Evolutionary conservation across 305 asterid genomes (phyloP).

Genomic region (Withania somnifera): DNA sequence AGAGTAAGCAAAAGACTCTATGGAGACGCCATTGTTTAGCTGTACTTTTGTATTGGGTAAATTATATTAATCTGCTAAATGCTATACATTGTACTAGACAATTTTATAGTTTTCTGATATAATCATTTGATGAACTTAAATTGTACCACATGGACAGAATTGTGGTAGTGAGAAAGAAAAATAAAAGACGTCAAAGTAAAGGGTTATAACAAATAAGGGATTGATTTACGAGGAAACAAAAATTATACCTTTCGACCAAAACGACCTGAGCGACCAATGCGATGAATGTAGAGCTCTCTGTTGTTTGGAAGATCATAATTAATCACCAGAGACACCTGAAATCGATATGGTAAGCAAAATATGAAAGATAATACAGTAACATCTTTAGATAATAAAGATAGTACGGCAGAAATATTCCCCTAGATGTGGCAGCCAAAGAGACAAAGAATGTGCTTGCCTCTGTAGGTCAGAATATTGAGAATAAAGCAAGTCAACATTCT

Average conservation of each 20-base stretch:
- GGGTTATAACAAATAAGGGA: not conserved
- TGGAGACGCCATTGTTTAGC: not conserved
- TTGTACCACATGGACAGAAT: not conserved
- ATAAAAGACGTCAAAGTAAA: not conserved
- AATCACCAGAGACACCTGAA: slow-evolving; percentile 81
- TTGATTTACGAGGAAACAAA: not conserved
- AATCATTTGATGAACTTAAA: not conserved
- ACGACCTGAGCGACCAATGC: slow-evolving; percentile 89
- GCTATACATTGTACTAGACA: not conserved
- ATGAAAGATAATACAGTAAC: not conserved
- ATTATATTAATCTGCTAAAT: not conserved
- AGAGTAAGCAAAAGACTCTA: not conserved
- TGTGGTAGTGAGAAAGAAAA: not conserved
- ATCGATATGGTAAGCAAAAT: not conserved
- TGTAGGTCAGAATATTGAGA: not conserved
- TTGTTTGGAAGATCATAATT: slow-evolving; percentile 94
- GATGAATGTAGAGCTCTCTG: slow-evolving; percentile 87
- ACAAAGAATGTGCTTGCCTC: not conserved
- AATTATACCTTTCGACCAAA: slow-evolving; percentile 73
- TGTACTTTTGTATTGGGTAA: not conserved
- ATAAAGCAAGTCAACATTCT: not conserved
- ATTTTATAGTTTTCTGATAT: not conserved
- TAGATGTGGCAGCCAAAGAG: not conserved
- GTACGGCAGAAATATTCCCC: not conserved
- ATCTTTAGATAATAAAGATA: not conserved